A percentile compares a stretch with the other conserved stretches of the same genome.
Conservation (phyloP, 1,284 basidiomycete species). For the Mrakiaceae sp. region DNA sequence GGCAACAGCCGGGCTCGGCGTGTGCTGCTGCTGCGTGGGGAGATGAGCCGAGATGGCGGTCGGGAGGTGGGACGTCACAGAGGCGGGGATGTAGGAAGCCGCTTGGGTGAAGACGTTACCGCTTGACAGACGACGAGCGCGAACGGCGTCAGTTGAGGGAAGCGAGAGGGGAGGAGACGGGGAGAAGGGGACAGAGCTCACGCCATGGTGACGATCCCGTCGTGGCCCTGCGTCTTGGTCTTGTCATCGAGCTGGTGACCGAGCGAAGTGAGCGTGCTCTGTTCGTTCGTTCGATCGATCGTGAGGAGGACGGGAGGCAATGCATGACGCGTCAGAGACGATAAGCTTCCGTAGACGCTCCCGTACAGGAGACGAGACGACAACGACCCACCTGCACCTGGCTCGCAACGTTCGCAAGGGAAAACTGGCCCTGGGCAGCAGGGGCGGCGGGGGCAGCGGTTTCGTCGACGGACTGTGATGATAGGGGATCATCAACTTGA, state of each 20-base stretch:
- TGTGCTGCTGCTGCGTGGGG: background rate
- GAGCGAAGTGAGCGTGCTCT: conserved; percentile 2
- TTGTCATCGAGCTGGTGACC: conserved; percentile 4
- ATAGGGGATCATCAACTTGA: no score
- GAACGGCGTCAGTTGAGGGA: background rate
- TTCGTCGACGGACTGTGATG: no score
- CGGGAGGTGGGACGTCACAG: conserved; percentile 11
- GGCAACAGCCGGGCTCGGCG: background rate
- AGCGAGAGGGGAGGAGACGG: background rate
- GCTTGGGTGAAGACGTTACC: conserved; percentile 3
- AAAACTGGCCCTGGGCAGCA: no score
- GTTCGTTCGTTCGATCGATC: no score
- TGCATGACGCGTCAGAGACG: no score
- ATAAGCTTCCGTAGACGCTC: no score
- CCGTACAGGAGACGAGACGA: no score
- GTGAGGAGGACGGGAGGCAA: background rate
- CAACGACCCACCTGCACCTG: no score
- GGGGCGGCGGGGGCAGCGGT: no score
- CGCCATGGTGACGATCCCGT: conserved; percentile 12
- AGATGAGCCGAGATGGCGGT: background rate
- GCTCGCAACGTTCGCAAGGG: no score
- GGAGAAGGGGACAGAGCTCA: background rate
- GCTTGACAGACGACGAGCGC: background rate
- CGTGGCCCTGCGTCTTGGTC: conserved; percentile 12
- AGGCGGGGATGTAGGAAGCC: conserved; percentile 2